phyloP scores from a whole-genome alignment of 495 filamentous ascomycete genomes.

The Penicillium paxilli region DNA sequence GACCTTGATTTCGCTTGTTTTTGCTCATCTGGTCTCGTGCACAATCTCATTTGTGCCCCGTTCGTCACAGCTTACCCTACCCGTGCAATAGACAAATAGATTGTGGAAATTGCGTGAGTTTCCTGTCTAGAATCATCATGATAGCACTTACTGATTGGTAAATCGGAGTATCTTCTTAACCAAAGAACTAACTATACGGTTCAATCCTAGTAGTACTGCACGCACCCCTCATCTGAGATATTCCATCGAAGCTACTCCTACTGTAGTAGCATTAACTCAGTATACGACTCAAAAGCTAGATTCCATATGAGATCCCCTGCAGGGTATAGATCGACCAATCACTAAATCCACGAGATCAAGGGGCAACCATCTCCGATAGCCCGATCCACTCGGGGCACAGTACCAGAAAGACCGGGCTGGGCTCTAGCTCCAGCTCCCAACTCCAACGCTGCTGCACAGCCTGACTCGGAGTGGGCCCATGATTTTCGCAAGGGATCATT shows the following conservation, averaged over 20 bases:
- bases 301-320: neutral
- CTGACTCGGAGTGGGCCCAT: neutral
- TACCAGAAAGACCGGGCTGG: neutral
- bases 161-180: too few relatives aligned
- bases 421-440: too few relatives aligned
- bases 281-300: neutral
- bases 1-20: constrained; percentile 10
- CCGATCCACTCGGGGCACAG: neutral
- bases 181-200: too few relatives aligned
- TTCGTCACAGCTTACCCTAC: too few relatives aligned
- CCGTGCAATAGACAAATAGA: neutral
- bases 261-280: too few relatives aligned
- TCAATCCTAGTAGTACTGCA: too few relatives aligned
- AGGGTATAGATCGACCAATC: neutral
- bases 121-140: too few relatives aligned
- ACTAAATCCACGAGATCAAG: neutral
- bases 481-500: neutral
- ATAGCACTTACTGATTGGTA: too few relatives aligned
- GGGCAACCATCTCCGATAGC: neutral
- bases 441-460: too few relatives aligned
- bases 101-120: neutral
- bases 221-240: neutral
- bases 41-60: neutral
- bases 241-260: neutral
- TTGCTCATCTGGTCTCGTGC: neutral